Conservation (phyloP, 257 asterid species). For the Osmanthus fragrans region DNA sequence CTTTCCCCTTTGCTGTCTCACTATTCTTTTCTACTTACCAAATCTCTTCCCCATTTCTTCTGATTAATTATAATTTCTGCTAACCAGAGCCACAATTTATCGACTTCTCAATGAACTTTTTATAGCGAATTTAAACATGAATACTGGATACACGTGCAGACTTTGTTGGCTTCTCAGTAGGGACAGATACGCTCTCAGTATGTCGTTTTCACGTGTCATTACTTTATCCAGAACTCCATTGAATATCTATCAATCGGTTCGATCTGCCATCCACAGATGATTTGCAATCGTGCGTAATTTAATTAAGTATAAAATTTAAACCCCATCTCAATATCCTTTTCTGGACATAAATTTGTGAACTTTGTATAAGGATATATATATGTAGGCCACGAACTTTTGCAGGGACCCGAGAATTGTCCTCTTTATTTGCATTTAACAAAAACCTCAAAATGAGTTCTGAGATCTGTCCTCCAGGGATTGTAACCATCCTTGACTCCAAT, state of each 20-base stretch:
- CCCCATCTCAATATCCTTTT: constrained; percentile 22
- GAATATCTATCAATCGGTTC: constrained; percentile 24
- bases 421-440: background rate
- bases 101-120: constrained; percentile 12
- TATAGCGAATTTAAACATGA: background rate
- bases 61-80: background rate
- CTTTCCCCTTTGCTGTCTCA: constrained; percentile 45
- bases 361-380: background rate
- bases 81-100: constrained; percentile 24
- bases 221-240: constrained; percentile 33
- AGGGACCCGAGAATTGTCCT: background rate
- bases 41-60: constrained; percentile 33
- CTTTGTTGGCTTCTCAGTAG: constrained; percentile 29
- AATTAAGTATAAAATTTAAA: constrained; percentile 6
- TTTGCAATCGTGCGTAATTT: background rate
- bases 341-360: background rate
- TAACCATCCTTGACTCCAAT: background rate
- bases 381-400: background rate
- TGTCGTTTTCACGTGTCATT: constrained; percentile 36
- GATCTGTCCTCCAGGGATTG: background rate
- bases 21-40: constrained; percentile 49
- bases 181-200: constrained; percentile 36
- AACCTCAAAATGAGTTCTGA: background rate
- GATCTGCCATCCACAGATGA: constrained; percentile 33
- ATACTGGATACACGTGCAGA: background rate